Conservation (phyloP, 345 rosid species). For the Bretschneidera sinensis region DNA sequence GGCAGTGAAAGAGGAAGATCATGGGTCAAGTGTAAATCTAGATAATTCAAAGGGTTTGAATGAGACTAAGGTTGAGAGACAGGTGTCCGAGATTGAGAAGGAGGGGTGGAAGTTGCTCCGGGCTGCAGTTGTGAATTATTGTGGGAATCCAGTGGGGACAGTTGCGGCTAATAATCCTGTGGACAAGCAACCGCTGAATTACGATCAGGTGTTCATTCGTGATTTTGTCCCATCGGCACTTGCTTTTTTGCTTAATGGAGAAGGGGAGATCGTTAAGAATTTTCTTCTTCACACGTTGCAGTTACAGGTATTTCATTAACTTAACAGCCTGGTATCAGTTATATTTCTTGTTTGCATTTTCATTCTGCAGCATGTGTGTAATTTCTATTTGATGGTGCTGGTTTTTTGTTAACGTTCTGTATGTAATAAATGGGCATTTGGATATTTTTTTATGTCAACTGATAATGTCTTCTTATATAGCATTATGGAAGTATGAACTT, state of each 20-base stretch:
- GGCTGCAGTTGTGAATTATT: constrained; percentile 60
- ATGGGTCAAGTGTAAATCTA: constrained; percentile 31
- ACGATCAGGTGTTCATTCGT: constrained; percentile 93
- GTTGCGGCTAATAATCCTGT: constrained; percentile 79
- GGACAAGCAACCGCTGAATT: constrained; percentile 67
- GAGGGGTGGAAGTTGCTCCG: constrained; percentile 91
- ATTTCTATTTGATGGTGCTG: neutral
- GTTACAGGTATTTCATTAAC: constrained; percentile 60
- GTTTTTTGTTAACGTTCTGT: neutral
- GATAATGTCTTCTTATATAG: neutral
- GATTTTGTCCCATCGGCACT: constrained; percentile 96
- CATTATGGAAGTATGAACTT: neutral
- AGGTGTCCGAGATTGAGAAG: constrained; percentile 53
- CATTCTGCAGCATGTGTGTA: neutral
- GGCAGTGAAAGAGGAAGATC: constrained; percentile 32
- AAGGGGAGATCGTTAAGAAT: constrained; percentile 81
- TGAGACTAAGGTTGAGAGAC: constrained; percentile 42
- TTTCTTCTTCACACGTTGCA: constrained; percentile 92
- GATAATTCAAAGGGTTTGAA: constrained; percentile 31
- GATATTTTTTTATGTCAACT: neutral
- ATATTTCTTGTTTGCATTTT: neutral
- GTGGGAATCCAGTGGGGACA: constrained; percentile 81
- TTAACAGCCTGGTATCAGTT: neutral
- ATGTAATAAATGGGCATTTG: neutral
- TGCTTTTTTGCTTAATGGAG: constrained; percentile 87